Evolutionary conservation across 2,329 filamentous ascomycete genomes (phyloP).

Genomic region (Elsinoe necatrix): DNA sequence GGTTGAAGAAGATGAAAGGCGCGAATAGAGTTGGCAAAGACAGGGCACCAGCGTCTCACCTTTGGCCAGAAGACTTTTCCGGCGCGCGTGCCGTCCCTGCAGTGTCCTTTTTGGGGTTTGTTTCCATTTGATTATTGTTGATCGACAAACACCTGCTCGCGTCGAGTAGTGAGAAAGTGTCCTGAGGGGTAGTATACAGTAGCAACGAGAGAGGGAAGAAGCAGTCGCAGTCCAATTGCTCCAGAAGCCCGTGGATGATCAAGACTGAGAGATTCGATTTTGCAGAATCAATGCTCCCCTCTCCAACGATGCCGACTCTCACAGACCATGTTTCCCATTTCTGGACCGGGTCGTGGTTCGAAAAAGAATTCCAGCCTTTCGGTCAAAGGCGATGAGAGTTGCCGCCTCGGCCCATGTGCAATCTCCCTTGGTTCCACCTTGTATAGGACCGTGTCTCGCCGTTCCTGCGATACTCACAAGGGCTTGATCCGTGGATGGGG

Average conservation of each 20-base stretch:
- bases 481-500: not conserved
- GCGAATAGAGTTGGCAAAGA: conserved; percentile 5
- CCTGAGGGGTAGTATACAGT: not conserved
- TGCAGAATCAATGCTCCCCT: not conserved
- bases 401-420: conserved; percentile 6
- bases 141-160: conserved; percentile 6
- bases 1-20: not conserved
- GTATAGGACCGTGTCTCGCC: conserved; percentile 1
- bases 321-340: not conserved
- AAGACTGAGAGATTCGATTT: not conserved
- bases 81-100: not conserved
- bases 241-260: not conserved
- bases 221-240: not conserved
- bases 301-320: not conserved
- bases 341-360: not conserved
- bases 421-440: conserved; percentile 4
- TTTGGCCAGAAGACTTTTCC: not conserved
- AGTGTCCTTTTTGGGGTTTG: not conserved
- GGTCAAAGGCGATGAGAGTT: not conserved
- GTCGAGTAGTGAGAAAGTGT: not conserved
- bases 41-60: conserved; percentile 5
- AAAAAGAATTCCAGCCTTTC: not conserved
- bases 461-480: not conserved
- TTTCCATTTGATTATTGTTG: no score
- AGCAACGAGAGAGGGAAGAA: not conserved